Conservation (phyloP, 352 stramenopile species). For the Globisporangium rhizosaccharum region DNA sequence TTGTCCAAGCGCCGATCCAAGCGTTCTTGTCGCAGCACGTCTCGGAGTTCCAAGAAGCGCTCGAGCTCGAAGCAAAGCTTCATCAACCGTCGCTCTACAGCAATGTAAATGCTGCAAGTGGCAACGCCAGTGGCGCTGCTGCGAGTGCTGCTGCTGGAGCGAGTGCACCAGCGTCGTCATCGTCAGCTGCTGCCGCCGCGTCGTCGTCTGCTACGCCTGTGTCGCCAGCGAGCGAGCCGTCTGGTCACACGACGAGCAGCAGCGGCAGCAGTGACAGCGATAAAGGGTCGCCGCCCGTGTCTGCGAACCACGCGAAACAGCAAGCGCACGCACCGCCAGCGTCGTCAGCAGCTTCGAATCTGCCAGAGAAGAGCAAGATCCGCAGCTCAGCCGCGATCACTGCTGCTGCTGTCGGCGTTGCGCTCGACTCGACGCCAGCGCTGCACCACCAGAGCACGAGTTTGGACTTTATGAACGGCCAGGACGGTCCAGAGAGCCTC, state of each 20-base stretch:
- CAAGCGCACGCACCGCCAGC: slow-evolving; percentile 18
- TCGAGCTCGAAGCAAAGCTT: slow-evolving; percentile 84
- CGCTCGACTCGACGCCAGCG: slow-evolving; percentile 29
- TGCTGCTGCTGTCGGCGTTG: slow-evolving; percentile 42
- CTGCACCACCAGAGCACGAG: slow-evolving; percentile 27
- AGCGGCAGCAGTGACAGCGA: slow-evolving; percentile 28
- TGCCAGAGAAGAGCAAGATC: slow-evolving; percentile 24
- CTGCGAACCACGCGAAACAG: slow-evolving; percentile 17
- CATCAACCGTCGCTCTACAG: slow-evolving; percentile 76
- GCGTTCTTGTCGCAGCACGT: slow-evolving; percentile 83
- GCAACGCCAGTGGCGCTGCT: background rate
- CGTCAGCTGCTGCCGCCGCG: background rate
- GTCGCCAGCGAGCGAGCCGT: slow-evolving; percentile 21
- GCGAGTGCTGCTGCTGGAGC: background rate
- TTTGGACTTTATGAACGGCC: slow-evolving; percentile 26
- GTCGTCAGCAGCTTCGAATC: slow-evolving; percentile 29
- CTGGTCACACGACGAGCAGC: background rate
- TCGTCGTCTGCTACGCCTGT: slow-evolving; percentile 11
- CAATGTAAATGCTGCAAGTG: slow-evolving; percentile 1
- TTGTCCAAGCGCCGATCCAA: slow-evolving; percentile 81
- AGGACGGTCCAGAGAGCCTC: slow-evolving; percentile 26
- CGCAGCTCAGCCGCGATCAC: slow-evolving; percentile 52
- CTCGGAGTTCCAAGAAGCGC: slow-evolving; percentile 78
- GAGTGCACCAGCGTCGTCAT: background rate
- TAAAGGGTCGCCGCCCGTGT: slow-evolving; percentile 26